Evolutionary conservation across 1,284 basidiomycete species (phyloP), one percentile per base, ranked within the genome.

Genomic region (Ceratobasidium sp.): DNA sequence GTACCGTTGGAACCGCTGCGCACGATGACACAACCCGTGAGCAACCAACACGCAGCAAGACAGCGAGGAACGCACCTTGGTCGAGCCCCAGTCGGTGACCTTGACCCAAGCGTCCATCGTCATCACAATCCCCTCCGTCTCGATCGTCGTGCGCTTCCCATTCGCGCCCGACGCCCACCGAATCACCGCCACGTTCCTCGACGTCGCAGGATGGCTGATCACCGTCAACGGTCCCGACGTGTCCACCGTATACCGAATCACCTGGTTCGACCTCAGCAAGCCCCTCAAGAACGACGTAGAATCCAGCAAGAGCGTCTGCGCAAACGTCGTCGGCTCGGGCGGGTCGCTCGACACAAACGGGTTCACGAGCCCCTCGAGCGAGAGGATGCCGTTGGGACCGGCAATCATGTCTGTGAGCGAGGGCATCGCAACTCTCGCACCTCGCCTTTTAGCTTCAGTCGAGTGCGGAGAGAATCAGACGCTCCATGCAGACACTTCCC

Each of bases 51-150:
- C 50, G 50, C 16, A 69, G 30, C 8, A 21, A 2, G 35, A 8
- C 35, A 41, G 18, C 16, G 13, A 58, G 18, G 35, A 14, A 44
- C 46, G 28, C 30, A 70, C 66, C 66, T 70, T 70, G 52, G 66
- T 70, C 16, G 66, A 70, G 26, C 66, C 64, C 66, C 66, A 70
- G 41, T 70, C 66, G 54, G 41, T 58, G 23, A 70, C 66, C 66
- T 70, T 70, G 52, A 70, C 35, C 66, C 66, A 70, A 28, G 52
- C 44, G 18, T 70, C 66, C 16, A 70, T 41, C 43, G 66, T 70
- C 16, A 70, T 52, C 18, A 70, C 43, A 26, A 70, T 41, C 18
- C 66, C 66, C n/a, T 70, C 66, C 0, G 66, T 70, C 54, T 70
- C 66, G 41, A 70, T 58, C 30, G 66, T 70, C 43, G 66, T 70